phyloP scores from a whole-genome alignment of 164 flowering plant genomes.

The Saururus chinensis region DNA sequence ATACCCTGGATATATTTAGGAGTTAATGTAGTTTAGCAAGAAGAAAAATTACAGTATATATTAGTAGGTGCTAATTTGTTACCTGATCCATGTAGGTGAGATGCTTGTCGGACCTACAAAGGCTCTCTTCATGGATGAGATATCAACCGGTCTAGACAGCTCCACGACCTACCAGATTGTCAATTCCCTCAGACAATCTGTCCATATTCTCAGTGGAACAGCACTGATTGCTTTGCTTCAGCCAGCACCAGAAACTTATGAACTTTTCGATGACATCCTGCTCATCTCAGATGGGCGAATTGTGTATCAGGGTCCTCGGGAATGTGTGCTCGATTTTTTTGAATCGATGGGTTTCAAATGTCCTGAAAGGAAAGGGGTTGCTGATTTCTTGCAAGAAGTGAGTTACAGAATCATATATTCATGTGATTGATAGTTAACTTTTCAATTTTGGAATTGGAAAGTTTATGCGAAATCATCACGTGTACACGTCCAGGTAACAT shows the following conservation, averaged over 20 bases:
- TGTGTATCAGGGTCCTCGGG: conserved; percentile 71
- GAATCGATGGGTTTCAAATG: conserved; percentile 59
- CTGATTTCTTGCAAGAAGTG: conserved; percentile 73
- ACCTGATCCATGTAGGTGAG: conserved; percentile 32
- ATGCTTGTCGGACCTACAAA: conserved; percentile 78
- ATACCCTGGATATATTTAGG: not conserved
- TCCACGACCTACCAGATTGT: conserved; percentile 73
- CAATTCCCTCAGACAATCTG: conserved; percentile 39
- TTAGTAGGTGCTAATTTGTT: not conserved
- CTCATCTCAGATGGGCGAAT: conserved; percentile 64
- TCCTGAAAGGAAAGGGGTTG: conserved; percentile 62
- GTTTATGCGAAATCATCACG: not conserved
- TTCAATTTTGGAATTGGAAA: no score
- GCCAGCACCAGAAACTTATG: conserved; percentile 79
- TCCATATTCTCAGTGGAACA: conserved; percentile 53
- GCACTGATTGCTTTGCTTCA: conserved; percentile 75
- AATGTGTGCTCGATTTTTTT: conserved; percentile 52
- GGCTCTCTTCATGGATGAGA: conserved; percentile 80
- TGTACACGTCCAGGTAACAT: conserved; percentile 8
- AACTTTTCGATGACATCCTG: conserved; percentile 70
- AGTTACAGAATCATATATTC: not conserved
- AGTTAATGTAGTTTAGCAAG: no score
- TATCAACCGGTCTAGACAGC: conserved; percentile 81
- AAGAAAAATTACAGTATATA: no score
- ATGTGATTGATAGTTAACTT: not conserved